Base-by-base conservation (phyloP, 768 basidiomycete genomes). In the Termitomyces sp. region DNA sequence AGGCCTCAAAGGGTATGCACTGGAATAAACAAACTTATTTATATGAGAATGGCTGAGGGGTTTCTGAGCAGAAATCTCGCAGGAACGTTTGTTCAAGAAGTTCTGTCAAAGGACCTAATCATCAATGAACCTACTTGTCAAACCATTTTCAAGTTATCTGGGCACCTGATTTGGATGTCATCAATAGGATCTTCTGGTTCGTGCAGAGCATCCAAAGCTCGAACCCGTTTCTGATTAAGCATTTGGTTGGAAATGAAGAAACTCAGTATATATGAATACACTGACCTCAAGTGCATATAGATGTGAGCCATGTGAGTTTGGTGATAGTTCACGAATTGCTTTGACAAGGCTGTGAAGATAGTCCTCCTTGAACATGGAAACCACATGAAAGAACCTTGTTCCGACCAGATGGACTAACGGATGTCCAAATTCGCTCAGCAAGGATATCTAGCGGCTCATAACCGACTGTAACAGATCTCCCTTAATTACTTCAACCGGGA, bases 381-480 rank as follows among this genome's bases (percentile, higher is more conserved):
- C 42, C 47, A 18, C 9, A 39, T n/a, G 18, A 29, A 26, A 56
- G 1, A 41, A 89, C 94, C 77, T 94, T 95, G 75, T 98, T 98
- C 3, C 75, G 81, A 0, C 95, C 95, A 0, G 94, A 97, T 0
- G 94, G 94, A 0, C 95, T 94, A 0, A 83, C 79, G 0, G 89
- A 86, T 26, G 71, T 70, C 80, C 85, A 88, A 51, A 98, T 96
- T 4, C 76, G 76, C 32, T 79, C 65, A 0, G 92, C 85, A 4
- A 95, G 81, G 2, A 63, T 56, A 39, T 85, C 81, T n/a, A 94
- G 72, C 0, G 88, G 84, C 68, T 95, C 90, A 7, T 88, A 86
- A 3, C 92, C 94, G 47, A 93, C 94, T 95, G 58, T 10, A 48
- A 53, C 6, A 3, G 43, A 58, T 24, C n/a, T n/a, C n/a, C n/a